Base-by-base conservation (phyloP, 495 filamentous ascomycete genomes). In the Alectoria sarmentosa region DNA sequence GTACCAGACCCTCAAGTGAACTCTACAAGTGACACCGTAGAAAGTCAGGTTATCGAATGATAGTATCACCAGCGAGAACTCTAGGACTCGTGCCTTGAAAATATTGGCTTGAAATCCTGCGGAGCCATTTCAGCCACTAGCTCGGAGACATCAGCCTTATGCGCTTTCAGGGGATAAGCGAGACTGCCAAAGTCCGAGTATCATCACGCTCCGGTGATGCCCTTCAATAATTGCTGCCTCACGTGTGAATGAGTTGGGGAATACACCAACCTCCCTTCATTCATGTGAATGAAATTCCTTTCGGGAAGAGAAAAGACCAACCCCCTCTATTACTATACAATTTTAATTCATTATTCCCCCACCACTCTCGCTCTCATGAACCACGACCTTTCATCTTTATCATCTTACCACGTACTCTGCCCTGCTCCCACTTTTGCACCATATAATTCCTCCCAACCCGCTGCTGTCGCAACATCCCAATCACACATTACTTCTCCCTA, bases 351-450 rank as follows among this genome's bases (percentile, higher is more conserved):
- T 52, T 52, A 15, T 66, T 44, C 37, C 58, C 23, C 52, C 60
- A 59, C 38, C 54, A 34, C 26, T 23, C 36, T 46, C 62, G 41
- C 54, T 63, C 37, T 39, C 9, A 62, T 61, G 56, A 63, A 61
- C 37, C 28, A 48, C 49, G 44, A 61, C 60, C 52, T 63, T 49
- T 44, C 52, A 34, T 46, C 36, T 26, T 52, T 37, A 39, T 39
- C 37, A 60, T 62, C 60, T 58, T 48, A 63, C 65, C 65, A 66
- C 65, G 52, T 62, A 66, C 60, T n/a, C 54, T 41, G 23, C 26
- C 19, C 49, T 32, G 38, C 36, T 23, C 38, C 39, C 37, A 57
- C 36, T 13, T 30, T 42, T 49, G 44, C 42, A 38, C 30, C 14
- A 55, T 32, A 64, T 42, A 60, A 28, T 19, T 64, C 55, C n/a